Base-by-base conservation (phyloP, 768 basidiomycete species). In the Leccinum variicolor region DNA sequence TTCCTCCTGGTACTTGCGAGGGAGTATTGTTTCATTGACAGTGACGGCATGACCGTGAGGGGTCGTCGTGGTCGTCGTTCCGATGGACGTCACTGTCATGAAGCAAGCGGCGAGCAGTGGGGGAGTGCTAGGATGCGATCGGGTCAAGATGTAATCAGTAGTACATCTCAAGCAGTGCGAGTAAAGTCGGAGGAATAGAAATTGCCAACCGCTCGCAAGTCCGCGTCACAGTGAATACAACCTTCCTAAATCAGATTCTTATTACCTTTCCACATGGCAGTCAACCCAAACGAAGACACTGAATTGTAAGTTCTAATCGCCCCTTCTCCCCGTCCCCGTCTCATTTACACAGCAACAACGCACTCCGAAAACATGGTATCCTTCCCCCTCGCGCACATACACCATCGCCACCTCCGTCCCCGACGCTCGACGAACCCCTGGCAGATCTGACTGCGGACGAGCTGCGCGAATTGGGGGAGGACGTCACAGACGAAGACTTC, bases 281-380 rank as follows among this genome's bases (percentile, higher is more conserved):
- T 89, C 54, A 92, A 94, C 69, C 82, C 89, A 29, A 80, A 94
- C 79, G 90, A 96, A 77, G 94, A 98, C 72, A 96, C 94, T 3
- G 94, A 98, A 82, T 97, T 98, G 94, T 95, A 72, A 74, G 90
- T 73, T 21, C 26, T 15, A 17, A 25, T 34, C 14, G 7, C 51
- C 3, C 58, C 26, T 25, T 41, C 17, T 26, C 8, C 14, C 19
- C 33, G 13, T 21, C 36, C 4, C 25, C 45, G 17, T 47, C 52
- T 56, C 57, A 13, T 31, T 0, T 33, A 0, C 57, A n/a, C 67
- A 98, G 94, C 75, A 94, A 96, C 73, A 95, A 98, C 68, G 91
- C 90, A 21, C 84, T 98, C 11, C 89, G 94, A 57, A 94, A 94
- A 65, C 84, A 94, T 65, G 95, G 94, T 17, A 95, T 97, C 67